Conservation (phyloP, 331 rosid genomes). For the Saraca asoca region DNA sequence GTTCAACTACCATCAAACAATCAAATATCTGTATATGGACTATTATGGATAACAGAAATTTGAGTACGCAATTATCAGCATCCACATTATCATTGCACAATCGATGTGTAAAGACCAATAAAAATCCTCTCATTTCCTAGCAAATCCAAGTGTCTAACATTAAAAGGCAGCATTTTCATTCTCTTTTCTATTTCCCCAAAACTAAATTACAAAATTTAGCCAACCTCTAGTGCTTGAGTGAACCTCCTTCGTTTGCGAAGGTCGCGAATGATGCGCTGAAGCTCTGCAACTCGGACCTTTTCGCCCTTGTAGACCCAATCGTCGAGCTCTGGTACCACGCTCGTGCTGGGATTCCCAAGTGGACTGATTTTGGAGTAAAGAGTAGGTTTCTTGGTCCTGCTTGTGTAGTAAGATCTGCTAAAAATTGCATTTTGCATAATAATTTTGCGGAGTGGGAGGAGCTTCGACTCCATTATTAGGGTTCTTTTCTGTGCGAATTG, state of each 20-base stretch:
- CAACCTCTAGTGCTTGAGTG: slow-evolving; percentile 76
- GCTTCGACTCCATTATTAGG: slow-evolving; percentile 50
- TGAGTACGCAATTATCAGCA: too few species aligned
- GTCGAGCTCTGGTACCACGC: slow-evolving; percentile 64
- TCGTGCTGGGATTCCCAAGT: slow-evolving; percentile 55
- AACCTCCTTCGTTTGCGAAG: slow-evolving; percentile 79
- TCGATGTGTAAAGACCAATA: too few species aligned
- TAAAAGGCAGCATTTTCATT: neutral
- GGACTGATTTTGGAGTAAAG: slow-evolving; percentile 71
- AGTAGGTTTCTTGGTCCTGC: slow-evolving; percentile 50
- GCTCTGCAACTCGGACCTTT: slow-evolving; percentile 63
- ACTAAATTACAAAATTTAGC: neutral
- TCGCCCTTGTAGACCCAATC: slow-evolving; percentile 74
- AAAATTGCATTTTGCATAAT: slow-evolving; percentile 35
- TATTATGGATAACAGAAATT: too few species aligned
- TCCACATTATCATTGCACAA: too few species aligned
- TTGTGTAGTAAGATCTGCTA: slow-evolving; percentile 62
- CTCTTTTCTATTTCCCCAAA: neutral
- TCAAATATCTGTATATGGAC: too few species aligned
- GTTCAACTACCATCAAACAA: too few species aligned
- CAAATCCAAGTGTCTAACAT: neutral
- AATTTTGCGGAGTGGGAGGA: slow-evolving; percentile 42
- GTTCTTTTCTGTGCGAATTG: neutral
- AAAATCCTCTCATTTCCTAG: too few species aligned
- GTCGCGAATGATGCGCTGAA: slow-evolving; percentile 76